These are phyloP conservation scores for Gonium pectorale DNA, from an alignment of 139 green algal species.

Conservation along the genomic window DNA sequence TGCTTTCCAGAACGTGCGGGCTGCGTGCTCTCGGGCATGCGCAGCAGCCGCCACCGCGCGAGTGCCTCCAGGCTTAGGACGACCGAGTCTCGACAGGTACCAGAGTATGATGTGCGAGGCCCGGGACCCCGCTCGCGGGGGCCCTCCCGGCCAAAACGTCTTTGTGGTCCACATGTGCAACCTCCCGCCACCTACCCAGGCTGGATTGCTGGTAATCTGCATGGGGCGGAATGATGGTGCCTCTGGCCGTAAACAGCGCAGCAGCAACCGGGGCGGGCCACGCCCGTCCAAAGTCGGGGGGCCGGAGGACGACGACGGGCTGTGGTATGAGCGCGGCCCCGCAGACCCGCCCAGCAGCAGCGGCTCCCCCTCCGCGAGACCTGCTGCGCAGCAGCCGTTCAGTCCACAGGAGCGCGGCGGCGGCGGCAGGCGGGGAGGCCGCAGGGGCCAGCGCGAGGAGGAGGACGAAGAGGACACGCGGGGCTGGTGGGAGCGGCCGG, in stretches of 20 bases:
- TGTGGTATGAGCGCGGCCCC: neutral
- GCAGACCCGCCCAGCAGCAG: neutral
- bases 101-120: too few relatives aligned
- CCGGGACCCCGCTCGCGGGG: too few relatives aligned
- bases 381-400: too few relatives aligned
- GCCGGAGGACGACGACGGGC: neutral
- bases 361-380: too few relatives aligned
- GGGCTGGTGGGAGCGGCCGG: constrained; percentile 51
- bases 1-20: too few relatives aligned
- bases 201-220: neutral
- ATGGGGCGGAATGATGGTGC: constrained; percentile 29
- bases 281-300: neutral
- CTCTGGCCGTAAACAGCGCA: neutral
- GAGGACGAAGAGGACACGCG: constrained; percentile 31
- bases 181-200: too few relatives aligned
- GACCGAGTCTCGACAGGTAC: too few relatives aligned
- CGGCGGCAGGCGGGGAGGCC: neutral
- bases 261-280: neutral
- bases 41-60: too few relatives aligned
- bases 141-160: too few relatives aligned
- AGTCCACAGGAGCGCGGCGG: neutral
- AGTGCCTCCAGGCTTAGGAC: too few relatives aligned
- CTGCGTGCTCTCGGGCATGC: too few relatives aligned
- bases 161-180: too few relatives aligned
- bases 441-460: neutral